Evolutionary conservation across 352 stramenopile genomes (phyloP).

Genomic region (Globisporangium canariense): DNA sequence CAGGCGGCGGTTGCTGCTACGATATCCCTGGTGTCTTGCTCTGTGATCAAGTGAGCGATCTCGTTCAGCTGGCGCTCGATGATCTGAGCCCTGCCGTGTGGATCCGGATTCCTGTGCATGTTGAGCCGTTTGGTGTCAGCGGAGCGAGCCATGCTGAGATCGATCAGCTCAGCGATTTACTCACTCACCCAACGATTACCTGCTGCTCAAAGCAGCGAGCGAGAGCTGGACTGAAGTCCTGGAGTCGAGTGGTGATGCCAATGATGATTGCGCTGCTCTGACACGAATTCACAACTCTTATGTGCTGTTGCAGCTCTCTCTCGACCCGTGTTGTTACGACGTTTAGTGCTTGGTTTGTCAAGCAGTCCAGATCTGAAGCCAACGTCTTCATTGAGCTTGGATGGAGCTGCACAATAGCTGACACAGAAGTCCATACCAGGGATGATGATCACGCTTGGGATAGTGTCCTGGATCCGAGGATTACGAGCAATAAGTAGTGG

Average conservation of each 20-base stretch:
- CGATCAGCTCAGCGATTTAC: background rate
- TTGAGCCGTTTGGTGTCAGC: background rate
- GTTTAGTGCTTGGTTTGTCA: background rate
- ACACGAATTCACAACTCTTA: background rate
- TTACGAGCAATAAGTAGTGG: background rate
- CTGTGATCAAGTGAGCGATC: conserved; percentile 3
- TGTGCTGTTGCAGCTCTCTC: background rate
- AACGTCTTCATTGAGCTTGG: background rate
- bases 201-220: background rate
- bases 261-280: background rate
- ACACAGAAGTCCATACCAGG: background rate
- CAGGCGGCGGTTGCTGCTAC: background rate
- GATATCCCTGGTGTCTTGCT: background rate
- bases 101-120: background rate
- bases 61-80: background rate
- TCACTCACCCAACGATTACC: background rate
- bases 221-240: background rate
- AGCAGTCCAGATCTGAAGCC: background rate
- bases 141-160: background rate
- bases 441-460: background rate
- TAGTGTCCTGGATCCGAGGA: background rate
- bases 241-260: background rate
- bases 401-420: background rate
- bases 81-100: background rate
- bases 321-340: background rate